A percentile compares a stretch with the other conserved stretches of the same genome.
Conservation (phyloP, 176 grass and related monocot species). For the Avena insularis region DNA sequence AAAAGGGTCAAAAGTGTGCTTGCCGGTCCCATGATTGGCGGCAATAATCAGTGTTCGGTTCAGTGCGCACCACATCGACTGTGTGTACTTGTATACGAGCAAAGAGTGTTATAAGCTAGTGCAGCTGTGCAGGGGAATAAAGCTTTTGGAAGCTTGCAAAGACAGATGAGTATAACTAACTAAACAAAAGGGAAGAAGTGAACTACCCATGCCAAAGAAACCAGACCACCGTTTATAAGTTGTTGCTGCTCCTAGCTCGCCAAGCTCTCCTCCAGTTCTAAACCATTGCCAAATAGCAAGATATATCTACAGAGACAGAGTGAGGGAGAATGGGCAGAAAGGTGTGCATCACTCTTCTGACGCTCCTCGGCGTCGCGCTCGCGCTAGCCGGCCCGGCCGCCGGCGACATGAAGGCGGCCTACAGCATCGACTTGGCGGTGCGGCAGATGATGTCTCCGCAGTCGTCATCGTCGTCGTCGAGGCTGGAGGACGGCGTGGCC, state of each 20-base stretch:
- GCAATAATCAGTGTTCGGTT: neutral
- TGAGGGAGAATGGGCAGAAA: neutral
- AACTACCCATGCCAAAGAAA: neutral
- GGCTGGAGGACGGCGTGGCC: constrained; percentile 32
- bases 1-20: neutral
- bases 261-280: neutral
- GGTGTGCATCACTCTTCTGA: neutral
- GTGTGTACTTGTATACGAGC: neutral
- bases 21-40: neutral
- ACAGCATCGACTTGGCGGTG: constrained; percentile 4
- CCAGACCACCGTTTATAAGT: constrained; percentile 19
- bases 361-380: constrained; percentile 3
- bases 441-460: neutral
- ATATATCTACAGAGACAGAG: neutral
- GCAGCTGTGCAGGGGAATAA: neutral
- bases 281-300: neutral
- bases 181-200: neutral
- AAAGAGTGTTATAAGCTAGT: neutral
- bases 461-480: neutral
- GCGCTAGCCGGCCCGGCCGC: neutral
- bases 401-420: neutral
- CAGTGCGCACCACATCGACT: neutral
- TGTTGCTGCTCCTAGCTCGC: neutral
- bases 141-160: neutral
- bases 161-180: neutral